Evolutionary conservation across 345 rosid genomes (phyloP), one percentile per base, ranked within the genome.

Genomic region (Pugionium dolabratum): DNA sequence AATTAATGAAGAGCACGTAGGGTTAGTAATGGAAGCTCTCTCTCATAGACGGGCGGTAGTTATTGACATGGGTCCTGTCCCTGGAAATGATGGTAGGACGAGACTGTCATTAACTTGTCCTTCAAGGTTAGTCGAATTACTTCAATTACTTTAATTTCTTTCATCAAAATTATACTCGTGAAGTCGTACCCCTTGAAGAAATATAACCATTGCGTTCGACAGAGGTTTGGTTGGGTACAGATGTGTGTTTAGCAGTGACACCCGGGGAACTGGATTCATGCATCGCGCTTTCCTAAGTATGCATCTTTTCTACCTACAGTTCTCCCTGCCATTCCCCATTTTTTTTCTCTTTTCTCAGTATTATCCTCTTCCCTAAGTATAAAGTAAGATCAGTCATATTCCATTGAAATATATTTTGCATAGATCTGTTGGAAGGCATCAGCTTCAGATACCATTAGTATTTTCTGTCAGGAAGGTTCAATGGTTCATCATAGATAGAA

Each of bases 211-310:
- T 61, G 40, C 9, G 52, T 45, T 52, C 61, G 63, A 32, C 81
- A 90, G 99, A 81, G 99, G 99, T 56, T 80, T 94, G 71, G 99
- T 94, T 58, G 99, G 99, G 67, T 94, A 94, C 82, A 85, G 96
- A 78, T 88, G 96, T 80, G 91, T 94, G 75, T 94, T 94, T 84
- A 94, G 96, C 85, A 90, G 97, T 67, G 95, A 83, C 79, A 90
- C 97, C 3, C 96, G 96, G 67, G 99, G 99, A 81, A 83, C 91
- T 68, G 97, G 97, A 77, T 94, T 90, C 76, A 94, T 94, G 99
- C 99, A 90, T 59, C 92, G 99, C 61, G 97, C 99, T 83, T 94
- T 94, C 77, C 77, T 84, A 70, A 73, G 99, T 94, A 90, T 59
- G 90, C 35, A 31, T 62, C 28, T 74, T 73, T 60, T 34, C 59